Base-by-base conservation (phyloP, 192 early-diverging fungal genomes). In the Mortierella hygrophila region DNA sequence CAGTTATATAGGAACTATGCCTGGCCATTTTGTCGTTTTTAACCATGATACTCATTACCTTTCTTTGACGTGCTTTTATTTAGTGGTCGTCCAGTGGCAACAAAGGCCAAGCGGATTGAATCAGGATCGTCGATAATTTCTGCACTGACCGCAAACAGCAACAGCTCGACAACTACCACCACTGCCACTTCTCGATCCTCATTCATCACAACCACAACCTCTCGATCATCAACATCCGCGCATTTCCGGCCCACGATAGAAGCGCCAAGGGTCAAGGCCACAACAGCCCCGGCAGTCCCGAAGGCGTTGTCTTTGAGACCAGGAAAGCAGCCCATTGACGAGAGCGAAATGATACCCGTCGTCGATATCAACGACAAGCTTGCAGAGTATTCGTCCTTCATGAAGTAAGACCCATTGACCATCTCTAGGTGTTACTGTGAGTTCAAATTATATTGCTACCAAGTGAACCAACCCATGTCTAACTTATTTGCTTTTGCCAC, bases 361-460 rank as follows among this genome's bases (percentile, higher is more conserved):
- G 75, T 86, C 40, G 79, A 86, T 23, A 86, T 86, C 52, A 75
- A 78, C 47, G 79, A 86, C 76, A 86, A 86, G 65, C 72, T 86
- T 18, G 84, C 84, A 18, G 75, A 81, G 57, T 86, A 86, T 42
- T 77, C 84, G 9, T 86, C 84, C 13, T 86, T 86, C 52, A 86
- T 86, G 84, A 80, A 75, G 84, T 86, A 81, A 20, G 78, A n/a
- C 9, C 29, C 21, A 4, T 15, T 2, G 2, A 3, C 9, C 37
- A 18, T 9, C 29, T 38, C 21, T 72, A 26, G 42, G 13, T 21
- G 21, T 15, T 32, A 18, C 46, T 35, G 13, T 65, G 10, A 29
- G 60, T 32, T 26, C 60, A 65, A 60, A 65, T 4, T 42, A 21
- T 73, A 29, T 73, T 73, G 23, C 8, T 11, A 6, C 20, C 38